A percentile compares a stretch with the other conserved stretches of the same genome.
These are phyloP conservation scores for Neolentinus lepideus DNA, from an alignment of 1,284 basidiomycete species.

Conservation along the genomic window DNA sequence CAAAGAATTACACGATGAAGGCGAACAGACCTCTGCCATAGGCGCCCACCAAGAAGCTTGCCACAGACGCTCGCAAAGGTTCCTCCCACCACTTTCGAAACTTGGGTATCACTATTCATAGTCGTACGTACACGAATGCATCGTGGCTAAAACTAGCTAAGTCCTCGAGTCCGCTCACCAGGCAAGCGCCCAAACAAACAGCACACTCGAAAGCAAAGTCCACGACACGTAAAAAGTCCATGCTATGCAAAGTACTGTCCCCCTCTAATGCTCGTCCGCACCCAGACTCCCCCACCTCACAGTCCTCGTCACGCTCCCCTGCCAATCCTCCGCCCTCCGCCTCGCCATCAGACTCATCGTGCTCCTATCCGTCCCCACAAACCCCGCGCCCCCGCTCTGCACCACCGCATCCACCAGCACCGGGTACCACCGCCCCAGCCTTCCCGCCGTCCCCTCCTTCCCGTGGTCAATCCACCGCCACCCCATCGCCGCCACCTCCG, in stretches of 20 bases:
- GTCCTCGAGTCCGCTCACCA: background rate
- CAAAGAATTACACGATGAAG: too few relatives aligned
- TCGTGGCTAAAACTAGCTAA: background rate
- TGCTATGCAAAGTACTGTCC: background rate
- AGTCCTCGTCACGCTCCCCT: constrained; percentile 28
- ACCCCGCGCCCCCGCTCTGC: constrained; percentile 30
- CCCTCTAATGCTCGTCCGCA: background rate
- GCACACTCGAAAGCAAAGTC: too few relatives aligned
- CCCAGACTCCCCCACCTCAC: constrained; percentile 42
- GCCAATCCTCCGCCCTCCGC: constrained; percentile 32
- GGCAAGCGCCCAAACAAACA: background rate
- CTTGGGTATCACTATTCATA: background rate
- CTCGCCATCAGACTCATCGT: constrained; percentile 34
- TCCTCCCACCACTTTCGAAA: too few relatives aligned
- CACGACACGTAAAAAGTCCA: background rate
- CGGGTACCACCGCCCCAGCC: constrained; percentile 24
- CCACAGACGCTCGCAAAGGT: too few relatives aligned
- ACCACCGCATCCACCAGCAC: constrained; percentile 34
- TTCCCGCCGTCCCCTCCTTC: constrained; percentile 21
- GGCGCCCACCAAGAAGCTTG: too few relatives aligned
- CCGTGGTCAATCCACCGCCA: constrained; percentile 32
- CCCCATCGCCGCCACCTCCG: constrained; percentile 25
- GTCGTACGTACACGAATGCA: background rate
- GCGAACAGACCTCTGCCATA: too few relatives aligned
- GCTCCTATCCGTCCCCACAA: constrained; percentile 38